Conservation (phyloP, 352 stramenopile species). For the Poterioochromonas sp. region DNA sequence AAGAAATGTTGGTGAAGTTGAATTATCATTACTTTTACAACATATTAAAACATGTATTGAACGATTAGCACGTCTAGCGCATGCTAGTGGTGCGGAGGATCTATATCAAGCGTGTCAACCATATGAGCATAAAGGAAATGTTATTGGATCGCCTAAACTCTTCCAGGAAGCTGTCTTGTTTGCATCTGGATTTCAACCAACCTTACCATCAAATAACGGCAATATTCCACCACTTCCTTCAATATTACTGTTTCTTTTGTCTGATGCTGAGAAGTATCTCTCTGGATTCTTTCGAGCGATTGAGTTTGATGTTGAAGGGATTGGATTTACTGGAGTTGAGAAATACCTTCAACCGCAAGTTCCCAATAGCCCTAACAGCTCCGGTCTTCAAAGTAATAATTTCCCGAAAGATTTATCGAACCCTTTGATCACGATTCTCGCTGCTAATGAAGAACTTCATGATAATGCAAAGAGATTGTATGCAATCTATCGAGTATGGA, state of each 20-base stretch:
- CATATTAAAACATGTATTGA: not conserved
- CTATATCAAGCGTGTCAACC: constrained; percentile 6
- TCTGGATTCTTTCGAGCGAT: not conserved
- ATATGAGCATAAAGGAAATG: not conserved
- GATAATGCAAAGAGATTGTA: not conserved
- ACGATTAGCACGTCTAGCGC: not conserved
- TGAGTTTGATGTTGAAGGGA: not conserved
- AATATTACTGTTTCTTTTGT: not conserved
- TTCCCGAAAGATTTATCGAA: no score
- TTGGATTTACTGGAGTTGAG: no score
- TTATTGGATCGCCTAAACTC: not conserved
- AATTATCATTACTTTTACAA: not conserved
- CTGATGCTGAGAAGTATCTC: not conserved
- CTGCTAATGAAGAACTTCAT: constrained; percentile 4
- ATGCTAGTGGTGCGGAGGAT: not conserved
- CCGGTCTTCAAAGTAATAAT: not conserved
- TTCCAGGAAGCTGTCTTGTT: constrained; percentile 14
- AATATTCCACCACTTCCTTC: not conserved
- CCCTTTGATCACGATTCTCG: not conserved
- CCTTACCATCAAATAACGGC: not conserved
- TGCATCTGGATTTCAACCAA: not conserved
- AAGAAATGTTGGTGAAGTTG: not conserved
- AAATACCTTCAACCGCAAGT: no score
- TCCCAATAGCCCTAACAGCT: no score
- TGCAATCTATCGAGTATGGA: not conserved